phyloP scores from a whole-genome alignment of 805 yeast genomes.

The Saturnispora zaruensis region DNA sequence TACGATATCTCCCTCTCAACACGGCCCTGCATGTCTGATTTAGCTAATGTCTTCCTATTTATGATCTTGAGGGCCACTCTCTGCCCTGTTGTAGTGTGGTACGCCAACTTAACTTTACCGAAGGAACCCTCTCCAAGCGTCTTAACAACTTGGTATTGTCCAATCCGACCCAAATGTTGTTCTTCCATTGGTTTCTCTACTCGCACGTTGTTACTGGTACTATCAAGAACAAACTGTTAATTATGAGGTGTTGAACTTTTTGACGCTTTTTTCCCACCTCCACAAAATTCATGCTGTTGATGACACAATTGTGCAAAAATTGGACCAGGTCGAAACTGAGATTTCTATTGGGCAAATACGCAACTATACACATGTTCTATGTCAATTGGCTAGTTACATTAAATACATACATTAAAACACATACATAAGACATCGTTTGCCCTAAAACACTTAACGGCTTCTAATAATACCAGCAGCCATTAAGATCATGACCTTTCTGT shows the following conservation, averaged over 20 bases:
- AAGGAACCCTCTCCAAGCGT: constrained; percentile 95
- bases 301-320: not conserved
- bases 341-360: not conserved
- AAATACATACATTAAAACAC: not conserved
- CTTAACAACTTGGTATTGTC: constrained; percentile 86
- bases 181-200: constrained; percentile 8
- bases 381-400: not conserved
- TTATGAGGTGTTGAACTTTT: constrained; percentile 6
- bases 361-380: not conserved
- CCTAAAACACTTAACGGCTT: constrained; percentile 31
- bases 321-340: not conserved
- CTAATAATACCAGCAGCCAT: constrained; percentile 96
- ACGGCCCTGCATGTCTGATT: constrained; percentile 94
- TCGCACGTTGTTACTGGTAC: not conserved
- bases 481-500: constrained; percentile 77
- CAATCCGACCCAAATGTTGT: constrained; percentile 43
- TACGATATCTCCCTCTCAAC: constrained; percentile 92
- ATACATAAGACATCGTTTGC: not conserved
- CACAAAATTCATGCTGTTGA: constrained; percentile 11
- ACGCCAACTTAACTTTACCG: constrained; percentile 90
- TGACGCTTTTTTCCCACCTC: constrained; percentile 15
- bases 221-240: constrained; percentile 10
- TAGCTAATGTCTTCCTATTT: constrained; percentile 84
- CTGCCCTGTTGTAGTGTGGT: constrained; percentile 84
- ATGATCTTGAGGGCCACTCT: constrained; percentile 89